Base-by-base conservation (phyloP, 805 yeast species). In the Candida loeiensis region DNA sequence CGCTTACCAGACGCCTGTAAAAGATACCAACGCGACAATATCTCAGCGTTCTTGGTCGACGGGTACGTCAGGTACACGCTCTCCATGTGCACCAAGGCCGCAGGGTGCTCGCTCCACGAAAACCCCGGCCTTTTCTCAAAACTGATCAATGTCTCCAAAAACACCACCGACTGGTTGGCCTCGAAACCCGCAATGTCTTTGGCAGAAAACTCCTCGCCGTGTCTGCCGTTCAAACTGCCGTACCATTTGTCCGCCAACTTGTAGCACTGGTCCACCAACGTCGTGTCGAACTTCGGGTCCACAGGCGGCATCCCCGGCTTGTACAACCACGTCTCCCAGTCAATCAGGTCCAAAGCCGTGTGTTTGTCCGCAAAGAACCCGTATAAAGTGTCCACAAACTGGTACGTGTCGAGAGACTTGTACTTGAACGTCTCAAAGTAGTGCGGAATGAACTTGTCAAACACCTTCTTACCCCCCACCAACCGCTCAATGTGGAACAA, bases 311-410 rank as follows among this genome's bases (percentile, higher is more conserved):
- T 74, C 2, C 96, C 96, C 4, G 93, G 84, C 30, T 74, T 69
- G 61, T 72, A 84, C 41, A 87, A 66, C 96, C 96, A 89, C 19
- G 77, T 61, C 39, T 86, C 72, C 95, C 96, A 89, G 60, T 89
- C 95, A 37, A 90, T 75, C 6, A 73, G 48, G 51, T 85, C 84
- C 51, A 86, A 70, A n/a, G 71, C 49, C 1, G 61, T 72, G 40
- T 69, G 67, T 43, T 77, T 66, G n/a, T 63, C 61, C 22, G 59
- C 46, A 55, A 71, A 81, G 55, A 78, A 85, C 35, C 72, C 91
- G 61, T 81, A 86, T 44, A 89, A 65, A 1, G 85, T 69, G 50
- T 84, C 95, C 43, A 82, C 61, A 61, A 89, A 89, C 64, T 85
- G 84, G 58, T 80, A 85, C 1, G 95, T 77, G 58, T 88, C 95